A percentile compares a stretch with the other conserved stretches of the same genome.
These are phyloP conservation scores for Microsporum audouinii DNA, from an alignment of 2,329 filamentous ascomycete species.

Conservation along the genomic window DNA sequence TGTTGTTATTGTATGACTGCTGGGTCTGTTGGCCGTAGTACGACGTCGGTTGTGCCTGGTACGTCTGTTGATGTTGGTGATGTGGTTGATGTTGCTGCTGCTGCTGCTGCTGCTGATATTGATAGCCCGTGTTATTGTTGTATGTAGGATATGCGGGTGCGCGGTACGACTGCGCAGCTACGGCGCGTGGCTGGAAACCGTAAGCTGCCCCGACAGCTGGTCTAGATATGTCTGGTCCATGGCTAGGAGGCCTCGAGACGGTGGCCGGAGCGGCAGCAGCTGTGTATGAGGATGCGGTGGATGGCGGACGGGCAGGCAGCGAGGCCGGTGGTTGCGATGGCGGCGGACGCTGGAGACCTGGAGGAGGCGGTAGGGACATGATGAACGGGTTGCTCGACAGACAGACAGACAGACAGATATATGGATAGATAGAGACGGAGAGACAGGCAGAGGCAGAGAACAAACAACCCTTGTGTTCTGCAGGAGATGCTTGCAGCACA, in stretches of 20 bases:
- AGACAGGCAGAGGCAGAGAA: not conserved
- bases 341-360: constrained; percentile 50
- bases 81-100: constrained; percentile 21
- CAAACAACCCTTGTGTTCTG: not conserved
- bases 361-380: constrained; percentile 80
- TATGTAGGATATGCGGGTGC: constrained; percentile 13
- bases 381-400: constrained; percentile 36
- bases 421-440: constrained; percentile 8
- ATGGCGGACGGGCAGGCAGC: constrained; percentile 65
- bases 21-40: constrained; percentile 33
- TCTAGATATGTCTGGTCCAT: constrained; percentile 30
- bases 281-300: constrained; percentile 38
- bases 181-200: constrained; percentile 49
- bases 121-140: constrained; percentile 34
- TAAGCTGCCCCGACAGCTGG: constrained; percentile 21
- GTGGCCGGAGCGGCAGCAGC: constrained; percentile 17
- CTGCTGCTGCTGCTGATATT: constrained; percentile 36
- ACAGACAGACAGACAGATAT: not conserved
- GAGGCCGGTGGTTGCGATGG: constrained; percentile 41
- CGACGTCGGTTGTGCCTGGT: not conserved
- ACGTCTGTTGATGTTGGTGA: constrained; percentile 7
- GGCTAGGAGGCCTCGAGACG: constrained; percentile 17
- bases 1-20: constrained; percentile 6
- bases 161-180: constrained; percentile 28
- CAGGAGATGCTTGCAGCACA: not conserved